Conservation (phyloP, 805 yeast genomes). For the Lipomyces lipofer region DNA sequence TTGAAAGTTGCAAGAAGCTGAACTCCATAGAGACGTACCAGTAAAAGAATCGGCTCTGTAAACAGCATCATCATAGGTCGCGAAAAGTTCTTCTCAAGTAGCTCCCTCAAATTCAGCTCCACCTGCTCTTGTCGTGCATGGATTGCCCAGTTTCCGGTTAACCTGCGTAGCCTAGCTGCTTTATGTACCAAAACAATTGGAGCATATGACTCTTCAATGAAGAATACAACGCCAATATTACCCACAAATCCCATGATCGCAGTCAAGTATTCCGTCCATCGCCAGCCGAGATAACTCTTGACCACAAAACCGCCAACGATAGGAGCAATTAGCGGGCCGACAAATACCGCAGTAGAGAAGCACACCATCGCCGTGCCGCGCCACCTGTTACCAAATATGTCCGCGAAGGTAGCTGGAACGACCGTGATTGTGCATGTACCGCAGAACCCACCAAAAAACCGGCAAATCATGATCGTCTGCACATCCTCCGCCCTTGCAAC, state of each 20-base stretch:
- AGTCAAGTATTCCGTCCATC: slow-evolving; percentile 75
- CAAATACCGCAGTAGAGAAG: slow-evolving; percentile 71
- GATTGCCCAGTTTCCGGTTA: slow-evolving; percentile 81
- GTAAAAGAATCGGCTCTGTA: slow-evolving; percentile 70
- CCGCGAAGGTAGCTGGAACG: slow-evolving; percentile 85
- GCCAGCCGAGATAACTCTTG: slow-evolving; percentile 68
- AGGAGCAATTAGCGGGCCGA: slow-evolving; percentile 83
- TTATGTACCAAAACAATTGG: slow-evolving; percentile 63
- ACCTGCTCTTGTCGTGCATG: slow-evolving; percentile 74
- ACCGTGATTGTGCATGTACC: slow-evolving; percentile 87
- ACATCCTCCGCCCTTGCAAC: slow-evolving; percentile 75
- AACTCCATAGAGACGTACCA: slow-evolving; percentile 33
- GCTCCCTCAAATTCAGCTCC: slow-evolving; percentile 56
- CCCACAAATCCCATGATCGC: slow-evolving; percentile 60
- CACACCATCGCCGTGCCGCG: slow-evolving; percentile 77
- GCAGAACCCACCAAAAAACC: slow-evolving; percentile 76
- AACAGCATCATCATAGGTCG: slow-evolving; percentile 70
- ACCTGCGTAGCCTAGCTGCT: slow-evolving; percentile 60
- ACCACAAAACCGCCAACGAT: slow-evolving; percentile 70
- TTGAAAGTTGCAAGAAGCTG: too few species aligned
- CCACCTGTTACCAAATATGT: slow-evolving; percentile 61
- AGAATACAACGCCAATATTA: slow-evolving; percentile 45
- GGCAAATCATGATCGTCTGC: slow-evolving; percentile 72
- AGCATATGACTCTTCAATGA: slow-evolving; percentile 68
- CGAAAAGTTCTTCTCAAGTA: slow-evolving; percentile 60